These are phyloP conservation scores for Melampsora larici-populina DNA, from an alignment of 1,284 basidiomycete species.

Conservation along the genomic window DNA sequence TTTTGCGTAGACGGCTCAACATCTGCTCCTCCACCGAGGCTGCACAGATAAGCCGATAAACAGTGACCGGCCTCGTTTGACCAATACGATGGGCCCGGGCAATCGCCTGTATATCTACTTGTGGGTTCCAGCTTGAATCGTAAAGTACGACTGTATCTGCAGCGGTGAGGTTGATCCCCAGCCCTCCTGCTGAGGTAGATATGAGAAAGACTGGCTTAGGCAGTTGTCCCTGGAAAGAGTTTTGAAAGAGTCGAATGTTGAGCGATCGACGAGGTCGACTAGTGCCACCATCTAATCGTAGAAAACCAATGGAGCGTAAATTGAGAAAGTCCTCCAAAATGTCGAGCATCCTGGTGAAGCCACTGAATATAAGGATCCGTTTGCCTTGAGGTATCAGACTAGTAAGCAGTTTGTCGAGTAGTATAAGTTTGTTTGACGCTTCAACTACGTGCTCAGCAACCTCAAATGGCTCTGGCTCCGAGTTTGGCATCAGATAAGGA, in stretches of 20 bases:
- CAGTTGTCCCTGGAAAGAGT: constrained; percentile 45
- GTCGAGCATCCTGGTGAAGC: constrained; percentile 58
- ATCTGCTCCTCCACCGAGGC: constrained; percentile 66
- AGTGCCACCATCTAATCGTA: constrained; percentile 47
- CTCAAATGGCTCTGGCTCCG: constrained; percentile 59
- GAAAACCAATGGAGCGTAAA: constrained; percentile 45
- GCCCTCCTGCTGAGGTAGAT: constrained; percentile 47
- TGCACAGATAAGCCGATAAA: constrained; percentile 47
- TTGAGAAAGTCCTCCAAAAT: constrained; percentile 47
- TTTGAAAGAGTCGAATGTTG: constrained; percentile 65
- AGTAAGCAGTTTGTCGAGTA: constrained; percentile 48
- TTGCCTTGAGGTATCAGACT: constrained; percentile 47
- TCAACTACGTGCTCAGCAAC: constrained; percentile 63
- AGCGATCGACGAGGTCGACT: constrained; percentile 60
- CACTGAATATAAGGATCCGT: constrained; percentile 52
- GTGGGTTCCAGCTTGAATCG: constrained; percentile 47
- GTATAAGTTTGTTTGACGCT: constrained; percentile 57
- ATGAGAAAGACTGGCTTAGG: constrained; percentile 46
- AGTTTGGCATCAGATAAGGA: constrained; percentile 61
- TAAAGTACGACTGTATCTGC: constrained; percentile 47
- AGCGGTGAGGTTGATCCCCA: constrained; percentile 52
- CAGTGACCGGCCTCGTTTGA: constrained; percentile 47
- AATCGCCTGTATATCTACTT: constrained; percentile 48
- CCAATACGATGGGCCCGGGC: constrained; percentile 49
- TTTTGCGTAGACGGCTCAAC: constrained; percentile 63